A percentile compares a stretch with the other conserved stretches of the same genome.
These are phyloP conservation scores for Tritrichomonas musculus DNA, from an alignment of 208 protist genomes.

Conservation along the genomic window DNA sequence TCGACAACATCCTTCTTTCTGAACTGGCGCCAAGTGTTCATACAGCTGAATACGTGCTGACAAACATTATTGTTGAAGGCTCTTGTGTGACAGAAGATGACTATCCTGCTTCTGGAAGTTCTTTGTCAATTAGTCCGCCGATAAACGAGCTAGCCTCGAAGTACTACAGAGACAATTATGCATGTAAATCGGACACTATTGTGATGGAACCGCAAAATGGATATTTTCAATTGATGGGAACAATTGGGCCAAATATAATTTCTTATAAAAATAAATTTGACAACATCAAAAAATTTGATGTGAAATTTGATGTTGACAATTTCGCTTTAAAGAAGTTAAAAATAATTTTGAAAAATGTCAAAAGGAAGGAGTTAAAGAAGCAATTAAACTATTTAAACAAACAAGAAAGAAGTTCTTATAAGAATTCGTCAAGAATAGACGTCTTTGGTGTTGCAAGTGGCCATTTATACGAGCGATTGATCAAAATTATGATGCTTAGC, in stretches of 20 bases:
- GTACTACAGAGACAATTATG: not conserved
- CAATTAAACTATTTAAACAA: not conserved
- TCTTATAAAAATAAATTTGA: not conserved
- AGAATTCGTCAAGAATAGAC: not conserved
- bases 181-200: not conserved
- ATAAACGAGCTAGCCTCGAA: not conserved
- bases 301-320: too few relatives aligned
- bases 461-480: slow-evolving; percentile 21
- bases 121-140: not conserved
- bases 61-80: slow-evolving; percentile 5
- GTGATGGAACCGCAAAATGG: not conserved
- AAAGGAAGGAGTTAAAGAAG: too few relatives aligned
- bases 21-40: not conserved
- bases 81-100: not conserved
- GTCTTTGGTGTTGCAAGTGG: slow-evolving; percentile 28
- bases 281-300: not conserved
- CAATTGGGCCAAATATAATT: not conserved
- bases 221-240: not conserved
- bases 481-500: slow-evolving; percentile 21
- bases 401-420: not conserved
- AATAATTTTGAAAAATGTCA: too few relatives aligned
- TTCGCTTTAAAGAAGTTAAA: too few relatives aligned
- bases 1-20: slow-evolving; percentile 21
- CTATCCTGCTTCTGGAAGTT: not conserved
- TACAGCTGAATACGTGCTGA: not conserved